Evolutionary conservation across 352 stramenopile species (phyloP).

Genomic region (Phytopythium vexans): DNA sequence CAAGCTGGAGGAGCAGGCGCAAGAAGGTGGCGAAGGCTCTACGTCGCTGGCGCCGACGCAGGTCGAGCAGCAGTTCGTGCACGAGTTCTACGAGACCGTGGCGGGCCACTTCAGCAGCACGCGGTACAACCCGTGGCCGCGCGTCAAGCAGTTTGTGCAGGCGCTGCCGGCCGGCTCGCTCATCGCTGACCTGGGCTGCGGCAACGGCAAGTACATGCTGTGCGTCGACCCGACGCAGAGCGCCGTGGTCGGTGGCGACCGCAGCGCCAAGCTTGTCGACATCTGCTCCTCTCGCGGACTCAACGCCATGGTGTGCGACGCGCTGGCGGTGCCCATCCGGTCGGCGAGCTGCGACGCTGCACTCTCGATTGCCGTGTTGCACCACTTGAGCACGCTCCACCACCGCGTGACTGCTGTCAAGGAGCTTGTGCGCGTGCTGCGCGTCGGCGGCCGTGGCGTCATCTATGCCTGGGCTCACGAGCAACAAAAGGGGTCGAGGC

Average conservation of each 20-base stretch:
- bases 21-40: neutral
- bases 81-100: conserved; percentile 86
- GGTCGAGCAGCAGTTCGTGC: conserved; percentile 80
- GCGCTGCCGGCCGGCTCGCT: conserved; percentile 52
- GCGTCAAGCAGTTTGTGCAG: conserved; percentile 64
- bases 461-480: conserved; percentile 89
- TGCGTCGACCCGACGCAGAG: conserved; percentile 52
- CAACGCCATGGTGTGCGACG: conserved; percentile 77
- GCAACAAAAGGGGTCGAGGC: conserved; percentile 70
- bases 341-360: conserved; percentile 71
- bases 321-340: conserved; percentile 68
- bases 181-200: conserved; percentile 80
- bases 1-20: neutral
- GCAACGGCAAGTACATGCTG: conserved; percentile 90
- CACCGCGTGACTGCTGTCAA: conserved; percentile 73
- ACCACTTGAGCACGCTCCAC: conserved; percentile 74
- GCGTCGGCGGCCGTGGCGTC: conserved; percentile 60
- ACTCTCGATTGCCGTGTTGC: conserved; percentile 83
- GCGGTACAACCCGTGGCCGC: conserved; percentile 82
- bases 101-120: conserved; percentile 84
- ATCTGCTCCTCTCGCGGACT: conserved; percentile 61
- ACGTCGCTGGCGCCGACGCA: conserved; percentile 38
- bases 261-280: conserved; percentile 53
- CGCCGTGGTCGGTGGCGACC: conserved; percentile 58
- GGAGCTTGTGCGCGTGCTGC: conserved; percentile 73